Evolutionary conservation across 345 rosid species (phyloP), one percentile per base, ranked within the genome.

Genomic region (Rhizophora apiculata): DNA sequence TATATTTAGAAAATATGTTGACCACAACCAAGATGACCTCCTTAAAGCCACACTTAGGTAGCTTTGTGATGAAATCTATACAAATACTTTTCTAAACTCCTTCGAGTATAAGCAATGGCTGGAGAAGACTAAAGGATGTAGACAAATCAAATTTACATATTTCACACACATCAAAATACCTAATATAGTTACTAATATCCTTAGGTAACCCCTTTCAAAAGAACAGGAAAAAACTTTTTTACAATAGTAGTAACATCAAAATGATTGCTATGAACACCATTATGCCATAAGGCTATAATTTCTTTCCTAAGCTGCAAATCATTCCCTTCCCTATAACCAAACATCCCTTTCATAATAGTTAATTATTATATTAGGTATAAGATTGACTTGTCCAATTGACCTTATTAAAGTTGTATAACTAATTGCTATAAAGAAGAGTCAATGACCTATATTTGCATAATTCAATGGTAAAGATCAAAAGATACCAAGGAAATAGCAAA

Each of bases 381-480:
- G 3, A 6, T 1, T 1, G 20, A 19, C 3, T 13, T 26, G 11
- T 16, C 0, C 6, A 32, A 32, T 6, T 5, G 6, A 6, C 36
- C 8, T 6, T 32, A 1, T 32, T 32, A 1, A 9, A 26, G 27
- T 2, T 21, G 1, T 0, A 0, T 7, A 56, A 20, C 7, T 8
- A 56, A 6, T 2, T 6, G 2, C 1, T 19, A 2, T 1, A 56
- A 5, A 1, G 5, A 10, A 5, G 19, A 7, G 8, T 55, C 11
- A 21, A 8, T 5, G 1, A 0, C 2, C 10, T 9, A 56, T 1
- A 30, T 0, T 0, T 5, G 1, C 10, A 22, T 21, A 9, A 56
- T 56, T 3, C 5, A 0, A 21, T 9, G 4, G 0, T 2, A 24
- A 1, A 56, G 6, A 10, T 6, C 0, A 2, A 6, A 4, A 0